Conservation (phyloP, 768 basidiomycete genomes). For the Tylopilus cervinicoccineus region DNA sequence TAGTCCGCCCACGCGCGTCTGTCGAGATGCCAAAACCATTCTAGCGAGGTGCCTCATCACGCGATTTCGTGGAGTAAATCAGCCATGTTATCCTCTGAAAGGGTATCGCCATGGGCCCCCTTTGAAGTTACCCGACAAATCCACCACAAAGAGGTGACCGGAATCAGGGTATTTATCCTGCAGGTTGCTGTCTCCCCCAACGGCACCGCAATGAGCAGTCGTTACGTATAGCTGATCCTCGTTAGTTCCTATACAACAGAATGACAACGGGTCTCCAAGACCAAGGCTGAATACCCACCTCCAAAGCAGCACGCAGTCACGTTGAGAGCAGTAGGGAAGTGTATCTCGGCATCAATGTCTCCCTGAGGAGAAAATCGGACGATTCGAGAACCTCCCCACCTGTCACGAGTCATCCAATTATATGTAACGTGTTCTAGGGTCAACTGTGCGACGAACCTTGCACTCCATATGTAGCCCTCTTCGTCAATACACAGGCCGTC, state of each 20-base stretch:
- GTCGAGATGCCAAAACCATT: not conserved
- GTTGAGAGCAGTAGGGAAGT: constrained; percentile 58
- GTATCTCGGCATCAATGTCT: constrained; percentile 49
- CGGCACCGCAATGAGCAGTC: constrained; percentile 52
- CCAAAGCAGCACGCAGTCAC: constrained; percentile 71
- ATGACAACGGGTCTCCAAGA: not conserved
- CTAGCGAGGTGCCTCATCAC: too few species aligned
- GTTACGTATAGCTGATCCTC: constrained; percentile 61
- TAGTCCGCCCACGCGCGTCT: too few species aligned
- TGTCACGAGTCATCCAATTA: constrained; percentile 19
- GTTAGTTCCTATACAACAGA: constrained; percentile 41
- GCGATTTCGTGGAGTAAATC: not conserved
- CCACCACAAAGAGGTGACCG: constrained; percentile 33
- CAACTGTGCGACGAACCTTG: constrained; percentile 36
- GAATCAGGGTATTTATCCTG: constrained; percentile 33
- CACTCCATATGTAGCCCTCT: constrained; percentile 65
- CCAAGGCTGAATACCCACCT: constrained; percentile 15
- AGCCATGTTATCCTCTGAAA: constrained; percentile 17
- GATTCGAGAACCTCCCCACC: constrained; percentile 63
- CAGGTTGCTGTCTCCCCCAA: constrained; percentile 46
- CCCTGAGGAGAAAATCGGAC: constrained; percentile 55
- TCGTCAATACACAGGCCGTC: constrained; percentile 66
- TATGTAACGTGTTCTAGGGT: not conserved
- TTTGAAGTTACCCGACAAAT: constrained; percentile 25
- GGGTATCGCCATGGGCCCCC: constrained; percentile 23